Conservation (phyloP, 805 yeast genomes). For the Scheffersomyces spartinae region DNA sequence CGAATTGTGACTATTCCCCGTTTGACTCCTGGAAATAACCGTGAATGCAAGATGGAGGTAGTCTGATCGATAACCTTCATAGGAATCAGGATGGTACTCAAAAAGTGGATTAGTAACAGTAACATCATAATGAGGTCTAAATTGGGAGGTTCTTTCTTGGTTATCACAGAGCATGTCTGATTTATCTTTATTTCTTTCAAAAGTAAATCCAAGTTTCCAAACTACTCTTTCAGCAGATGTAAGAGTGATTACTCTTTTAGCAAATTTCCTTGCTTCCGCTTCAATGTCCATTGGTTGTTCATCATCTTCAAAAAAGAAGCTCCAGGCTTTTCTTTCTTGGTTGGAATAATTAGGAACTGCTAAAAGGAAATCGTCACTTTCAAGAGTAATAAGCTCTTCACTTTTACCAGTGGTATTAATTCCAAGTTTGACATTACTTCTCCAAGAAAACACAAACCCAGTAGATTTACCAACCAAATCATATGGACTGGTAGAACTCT, state of each 20-base stretch:
- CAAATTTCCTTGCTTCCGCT: conserved; percentile 18
- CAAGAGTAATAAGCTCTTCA: conserved; percentile 39
- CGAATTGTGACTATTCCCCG: conserved; percentile 20
- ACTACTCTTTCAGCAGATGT: conserved; percentile 31
- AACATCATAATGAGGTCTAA: conserved; percentile 55
- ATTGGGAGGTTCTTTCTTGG: conserved; percentile 34
- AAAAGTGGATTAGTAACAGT: conserved; percentile 45
- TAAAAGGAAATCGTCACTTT: conserved; percentile 44
- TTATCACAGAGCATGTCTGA: conserved; percentile 22
- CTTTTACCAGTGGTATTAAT: conserved; percentile 41
- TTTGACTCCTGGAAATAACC: conserved; percentile 19
- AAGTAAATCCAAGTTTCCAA: conserved; percentile 70
- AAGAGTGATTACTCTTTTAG: conserved; percentile 19
- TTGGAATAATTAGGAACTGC: conserved; percentile 42
- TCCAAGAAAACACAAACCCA: conserved; percentile 59
- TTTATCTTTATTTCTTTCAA: conserved; percentile 47
- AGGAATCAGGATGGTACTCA: conserved; percentile 61
- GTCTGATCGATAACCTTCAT: conserved; percentile 67
- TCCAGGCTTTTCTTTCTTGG: conserved; percentile 25
- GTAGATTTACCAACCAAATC: conserved; percentile 44
- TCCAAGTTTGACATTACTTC: conserved; percentile 36
- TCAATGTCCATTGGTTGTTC: conserved; percentile 10
- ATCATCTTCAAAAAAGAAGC: conserved; percentile 18
- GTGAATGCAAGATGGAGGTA: conserved; percentile 49
- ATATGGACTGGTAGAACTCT: conserved; percentile 50